These are phyloP conservation scores for Daedaleopsis nitida DNA, from an alignment of 768 basidiomycete species.

Conservation along the genomic window DNA sequence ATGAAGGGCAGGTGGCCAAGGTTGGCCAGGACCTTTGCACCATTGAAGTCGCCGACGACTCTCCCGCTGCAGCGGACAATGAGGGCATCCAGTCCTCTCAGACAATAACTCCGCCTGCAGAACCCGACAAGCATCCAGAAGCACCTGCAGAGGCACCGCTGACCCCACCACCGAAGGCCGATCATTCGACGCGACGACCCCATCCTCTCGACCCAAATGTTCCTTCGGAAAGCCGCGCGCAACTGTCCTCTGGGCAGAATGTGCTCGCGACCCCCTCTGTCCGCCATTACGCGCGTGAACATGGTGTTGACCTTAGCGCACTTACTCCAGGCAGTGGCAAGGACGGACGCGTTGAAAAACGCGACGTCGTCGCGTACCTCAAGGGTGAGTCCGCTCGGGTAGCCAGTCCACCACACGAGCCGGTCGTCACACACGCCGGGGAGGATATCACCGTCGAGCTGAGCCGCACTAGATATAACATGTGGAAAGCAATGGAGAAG, in stretches of 20 bases:
- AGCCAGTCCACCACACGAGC: neutral
- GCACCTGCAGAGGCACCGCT: neutral
- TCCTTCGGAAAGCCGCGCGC: constrained; percentile 15
- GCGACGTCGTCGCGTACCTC: constrained; percentile 70
- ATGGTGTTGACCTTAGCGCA: constrained; percentile 57
- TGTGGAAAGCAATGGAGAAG: constrained; percentile 92
- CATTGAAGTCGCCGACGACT: constrained; percentile 77
- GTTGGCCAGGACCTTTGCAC: constrained; percentile 78
- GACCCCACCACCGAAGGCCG: constrained; percentile 1
- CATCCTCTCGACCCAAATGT: constrained; percentile 72
- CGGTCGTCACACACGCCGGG: constrained; percentile 13
- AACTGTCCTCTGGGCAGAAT: constrained; percentile 26
- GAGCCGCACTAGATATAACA: constrained; percentile 74
- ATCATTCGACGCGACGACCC: constrained; percentile 27
- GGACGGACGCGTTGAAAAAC: constrained; percentile 72
- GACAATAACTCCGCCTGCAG: neutral
- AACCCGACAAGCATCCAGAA: constrained; percentile 1
- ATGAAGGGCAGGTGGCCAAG: constrained; percentile 83
- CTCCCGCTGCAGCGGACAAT: neutral
- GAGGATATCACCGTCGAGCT: constrained; percentile 69
- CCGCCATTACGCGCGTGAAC: constrained; percentile 71
- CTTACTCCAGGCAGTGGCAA: constrained; percentile 72
- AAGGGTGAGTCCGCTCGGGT: constrained; percentile 23
- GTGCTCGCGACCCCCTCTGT: constrained; percentile 77
- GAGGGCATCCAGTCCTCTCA: neutral